Conservation (phyloP, 2,329 filamentous ascomycete genomes). For the Nemania sp. region DNA sequence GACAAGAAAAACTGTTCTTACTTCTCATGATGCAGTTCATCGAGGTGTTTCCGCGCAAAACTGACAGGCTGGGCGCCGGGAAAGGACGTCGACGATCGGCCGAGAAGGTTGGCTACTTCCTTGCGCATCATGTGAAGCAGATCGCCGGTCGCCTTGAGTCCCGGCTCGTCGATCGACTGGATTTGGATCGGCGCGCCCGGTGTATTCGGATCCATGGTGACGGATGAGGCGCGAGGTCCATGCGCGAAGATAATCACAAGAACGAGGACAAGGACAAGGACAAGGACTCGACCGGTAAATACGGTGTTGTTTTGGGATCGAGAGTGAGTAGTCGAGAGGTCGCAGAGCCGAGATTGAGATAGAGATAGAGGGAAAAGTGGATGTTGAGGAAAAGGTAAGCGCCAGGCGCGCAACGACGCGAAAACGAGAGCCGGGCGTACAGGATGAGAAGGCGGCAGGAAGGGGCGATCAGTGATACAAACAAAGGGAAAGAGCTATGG, state of each 20-base stretch:
- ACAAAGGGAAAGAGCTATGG: slow-evolving; percentile 3
- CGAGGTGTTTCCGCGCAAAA: slow-evolving; percentile 78
- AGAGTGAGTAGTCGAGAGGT: no score
- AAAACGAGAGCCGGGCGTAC: no score
- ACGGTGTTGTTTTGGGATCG: no score
- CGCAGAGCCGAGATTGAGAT: no score
- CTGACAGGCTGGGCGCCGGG: slow-evolving; percentile 94
- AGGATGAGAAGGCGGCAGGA: no score
- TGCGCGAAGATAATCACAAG: background rate
- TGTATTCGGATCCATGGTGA: slow-evolving; percentile 23
- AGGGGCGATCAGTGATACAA: background rate
- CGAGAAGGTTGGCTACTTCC: slow-evolving; percentile 77
- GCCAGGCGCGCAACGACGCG: no score
- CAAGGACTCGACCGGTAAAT: no score
- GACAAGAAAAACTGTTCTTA: no score
- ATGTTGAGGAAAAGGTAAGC: no score
- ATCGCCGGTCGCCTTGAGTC: slow-evolving; percentile 65
- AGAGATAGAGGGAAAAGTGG: no score
- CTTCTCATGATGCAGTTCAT: slow-evolving; percentile 81
- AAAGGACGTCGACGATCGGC: slow-evolving; percentile 69
- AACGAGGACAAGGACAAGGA: no score
- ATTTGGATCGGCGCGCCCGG: slow-evolving; percentile 40
- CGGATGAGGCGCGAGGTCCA: background rate
- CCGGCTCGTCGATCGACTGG: slow-evolving; percentile 61
- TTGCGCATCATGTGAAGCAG: slow-evolving; percentile 65